A percentile compares a stretch with the other conserved stretches of the same genome.
These are phyloP conservation scores for Parastagonospora nodorum DNA, from an alignment of 2,329 filamentous ascomycete genomes.

Conservation along the genomic window DNA sequence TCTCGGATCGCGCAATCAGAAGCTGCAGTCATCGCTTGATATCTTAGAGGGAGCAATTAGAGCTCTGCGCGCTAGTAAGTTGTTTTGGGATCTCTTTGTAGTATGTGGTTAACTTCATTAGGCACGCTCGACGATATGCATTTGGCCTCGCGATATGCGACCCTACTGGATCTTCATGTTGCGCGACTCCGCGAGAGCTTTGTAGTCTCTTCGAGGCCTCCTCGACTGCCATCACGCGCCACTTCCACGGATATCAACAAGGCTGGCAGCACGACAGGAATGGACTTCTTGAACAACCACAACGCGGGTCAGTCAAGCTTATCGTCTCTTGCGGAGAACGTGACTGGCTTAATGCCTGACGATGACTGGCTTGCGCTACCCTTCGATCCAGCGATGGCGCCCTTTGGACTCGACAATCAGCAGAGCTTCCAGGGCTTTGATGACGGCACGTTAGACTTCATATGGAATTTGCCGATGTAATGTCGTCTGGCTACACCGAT, in stretches of 20 bases:
- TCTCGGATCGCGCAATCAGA: constrained; percentile 55
- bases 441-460: constrained; percentile 45
- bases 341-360: constrained; percentile 42
- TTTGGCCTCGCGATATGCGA: constrained; percentile 57
- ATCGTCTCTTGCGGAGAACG: constrained; percentile 41
- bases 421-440: constrained; percentile 46
- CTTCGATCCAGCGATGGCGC: constrained; percentile 47
- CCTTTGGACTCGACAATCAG: constrained; percentile 41
- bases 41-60: constrained; percentile 55
- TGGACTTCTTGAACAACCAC: constrained; percentile 45
- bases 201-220: constrained; percentile 43
- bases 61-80: constrained; percentile 51
- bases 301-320: constrained; percentile 43
- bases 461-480: constrained; percentile 47
- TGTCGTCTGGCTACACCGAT: too few species aligned
- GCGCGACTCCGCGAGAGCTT: constrained; percentile 44
- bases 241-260: constrained; percentile 34
- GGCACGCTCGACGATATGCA: constrained; percentile 58
- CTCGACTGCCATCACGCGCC: constrained; percentile 39
- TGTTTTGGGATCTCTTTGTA: background rate
- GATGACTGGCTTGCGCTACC: constrained; percentile 48
- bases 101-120: constrained; percentile 10
- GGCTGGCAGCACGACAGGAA: constrained; percentile 34
- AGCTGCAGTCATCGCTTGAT: constrained; percentile 55
- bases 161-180: constrained; percentile 52